Evolutionary conservation across 2,329 filamentous ascomycete species (phyloP).

Genomic region (Plenodomus biglobosus): DNA sequence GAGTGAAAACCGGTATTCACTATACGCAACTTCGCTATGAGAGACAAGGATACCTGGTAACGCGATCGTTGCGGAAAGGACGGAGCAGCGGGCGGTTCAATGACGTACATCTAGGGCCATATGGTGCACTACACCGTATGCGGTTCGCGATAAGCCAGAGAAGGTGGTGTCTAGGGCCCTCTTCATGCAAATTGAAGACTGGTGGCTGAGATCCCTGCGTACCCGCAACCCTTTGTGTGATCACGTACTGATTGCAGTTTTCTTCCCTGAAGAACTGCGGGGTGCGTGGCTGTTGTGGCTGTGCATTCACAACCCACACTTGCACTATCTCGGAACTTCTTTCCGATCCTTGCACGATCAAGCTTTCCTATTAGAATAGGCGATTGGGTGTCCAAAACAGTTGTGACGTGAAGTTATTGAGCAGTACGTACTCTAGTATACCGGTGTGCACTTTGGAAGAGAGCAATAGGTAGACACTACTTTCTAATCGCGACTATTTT

Average conservation of each 20-base stretch:
- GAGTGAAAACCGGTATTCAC: constrained; percentile 29
- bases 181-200: neutral
- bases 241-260: neutral
- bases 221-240: neutral
- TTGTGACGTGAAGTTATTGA: neutral
- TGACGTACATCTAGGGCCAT: neutral
- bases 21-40: constrained; percentile 11
- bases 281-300: neutral
- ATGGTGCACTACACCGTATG: neutral
- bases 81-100: neutral
- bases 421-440: too few species aligned
- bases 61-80: constrained; percentile 8
- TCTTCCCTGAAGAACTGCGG: neutral
- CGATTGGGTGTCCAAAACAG: neutral
- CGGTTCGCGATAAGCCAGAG: neutral
- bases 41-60: constrained; percentile 4
- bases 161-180: too few species aligned
- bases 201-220: neutral
- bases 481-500: too few species aligned
- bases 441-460: too few species aligned
- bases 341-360: constrained; percentile 2
- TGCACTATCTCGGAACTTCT: neutral
- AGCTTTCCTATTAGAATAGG: neutral
- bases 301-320: neutral
- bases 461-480: too few species aligned